Base-by-base conservation (phyloP, 2,329 filamentous ascomycete species). In the Zymoseptoria crescenta region DNA sequence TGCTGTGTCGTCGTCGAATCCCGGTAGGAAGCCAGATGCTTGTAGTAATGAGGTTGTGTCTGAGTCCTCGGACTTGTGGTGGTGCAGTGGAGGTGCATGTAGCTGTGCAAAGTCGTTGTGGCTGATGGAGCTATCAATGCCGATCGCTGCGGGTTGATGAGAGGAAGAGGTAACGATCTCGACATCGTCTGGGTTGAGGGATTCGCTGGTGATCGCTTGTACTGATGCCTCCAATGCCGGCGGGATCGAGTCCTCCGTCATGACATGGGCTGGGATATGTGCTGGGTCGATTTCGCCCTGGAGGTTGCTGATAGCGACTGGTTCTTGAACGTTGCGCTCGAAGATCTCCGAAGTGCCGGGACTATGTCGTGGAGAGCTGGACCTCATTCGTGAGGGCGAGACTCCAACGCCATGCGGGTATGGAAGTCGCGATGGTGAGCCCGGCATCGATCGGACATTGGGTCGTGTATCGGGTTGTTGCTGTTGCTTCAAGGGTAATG, bases 191-290 rank as follows among this genome's bases (percentile, higher is more conserved):
- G 91, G 91, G 72, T 94, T 87, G 55, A 96, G 81, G 59, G 87
- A 86, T 65, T 85, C 80, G 74, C 96, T 91, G 10, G 93, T 96
- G 69, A 97, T 96, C 59, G 92, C 91, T 68, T 92, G 85, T 49
- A 91, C 95, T 2, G 91, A 93, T 55, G 93, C 93, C 72, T 96
- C 91, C 53, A 97, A 81, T 10, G 95, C 92, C 0, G 93, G 84
- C 7, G 93, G 93, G 66, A 97, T 96, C 72, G 92, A 84, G 76
- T 97, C 92, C 74, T 97, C 93, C 7, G 91, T 96, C 68, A 92
- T 86, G 68, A 97, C 96, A 71, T 97, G 93, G 7, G 89, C 86
- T 2, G 93, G 93, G 62, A 96, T 94, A 54, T 73, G 70, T n/a
- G 90, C 89, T 0, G 89, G 87, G 2, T 89, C 93, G 62, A 82